Evolutionary conservation across 2,329 filamentous ascomycete species (phyloP).

Genomic region (Fusarium sp.): DNA sequence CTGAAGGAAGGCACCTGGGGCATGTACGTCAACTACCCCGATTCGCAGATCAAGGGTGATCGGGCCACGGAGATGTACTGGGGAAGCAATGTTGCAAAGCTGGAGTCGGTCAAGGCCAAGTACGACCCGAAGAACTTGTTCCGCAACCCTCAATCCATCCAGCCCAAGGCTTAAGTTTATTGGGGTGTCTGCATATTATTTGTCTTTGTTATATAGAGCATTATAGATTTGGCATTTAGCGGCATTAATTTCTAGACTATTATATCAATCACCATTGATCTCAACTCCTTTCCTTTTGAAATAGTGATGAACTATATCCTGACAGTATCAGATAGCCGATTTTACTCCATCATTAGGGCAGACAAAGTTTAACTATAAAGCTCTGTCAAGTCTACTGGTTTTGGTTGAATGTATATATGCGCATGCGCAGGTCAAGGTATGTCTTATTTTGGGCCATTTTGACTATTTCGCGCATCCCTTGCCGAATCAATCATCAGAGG

Average conservation of each 20-base stretch:
- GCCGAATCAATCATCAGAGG: neutral
- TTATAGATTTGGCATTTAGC: neutral
- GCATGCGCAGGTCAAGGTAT: neutral
- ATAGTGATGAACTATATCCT: neutral
- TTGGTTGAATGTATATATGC: neutral
- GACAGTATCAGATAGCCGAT: neutral
- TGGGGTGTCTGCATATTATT: accelerated
- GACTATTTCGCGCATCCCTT: neutral
- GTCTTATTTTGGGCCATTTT: neutral
- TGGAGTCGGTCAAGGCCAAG: conserved; percentile 52
- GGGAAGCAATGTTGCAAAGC: conserved; percentile 50
- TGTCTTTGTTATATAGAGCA: neutral
- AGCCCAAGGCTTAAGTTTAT: conserved; percentile 21
- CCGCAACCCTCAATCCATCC: conserved; percentile 53
- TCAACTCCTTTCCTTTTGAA: neutral
- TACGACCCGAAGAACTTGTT: conserved; percentile 55
- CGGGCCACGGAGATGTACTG: conserved; percentile 54
- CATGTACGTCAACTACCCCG: conserved; percentile 58
- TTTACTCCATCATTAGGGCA: neutral
- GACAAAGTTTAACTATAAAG: neutral
- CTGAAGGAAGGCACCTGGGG: conserved; percentile 50
- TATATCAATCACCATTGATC: neutral
- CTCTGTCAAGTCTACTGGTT: neutral
- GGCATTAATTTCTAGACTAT: neutral
- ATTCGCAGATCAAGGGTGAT: conserved; percentile 51